These are phyloP conservation scores for Thymus mandschuricus DNA, from an alignment of 257 asterid species.

Conservation along the genomic window DNA sequence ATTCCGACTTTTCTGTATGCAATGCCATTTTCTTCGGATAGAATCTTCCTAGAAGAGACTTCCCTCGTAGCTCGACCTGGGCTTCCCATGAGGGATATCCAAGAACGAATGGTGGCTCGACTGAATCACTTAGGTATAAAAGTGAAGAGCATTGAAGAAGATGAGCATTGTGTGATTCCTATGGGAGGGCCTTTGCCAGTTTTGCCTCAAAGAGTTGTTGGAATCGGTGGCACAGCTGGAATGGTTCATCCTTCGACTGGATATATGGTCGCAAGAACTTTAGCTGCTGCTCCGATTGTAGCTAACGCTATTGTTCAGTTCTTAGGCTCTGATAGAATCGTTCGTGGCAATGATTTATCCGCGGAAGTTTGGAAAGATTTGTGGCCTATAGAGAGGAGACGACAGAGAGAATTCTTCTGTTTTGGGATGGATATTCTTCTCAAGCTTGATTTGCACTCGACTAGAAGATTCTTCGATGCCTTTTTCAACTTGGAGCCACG, in stretches of 20 bases:
- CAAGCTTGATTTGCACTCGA: conserved; percentile 81
- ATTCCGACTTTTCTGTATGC: conserved; percentile 93
- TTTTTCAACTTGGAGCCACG: conserved; percentile 92
- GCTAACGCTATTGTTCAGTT: conserved; percentile 81
- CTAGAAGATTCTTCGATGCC: conserved; percentile 88
- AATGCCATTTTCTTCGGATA: conserved; percentile 86
- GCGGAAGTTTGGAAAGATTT: conserved; percentile 86
- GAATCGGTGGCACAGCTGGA: conserved; percentile 99
- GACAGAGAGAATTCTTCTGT: conserved; percentile 94
- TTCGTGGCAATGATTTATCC: conserved; percentile 61
- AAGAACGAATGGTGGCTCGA: conserved; percentile 92
- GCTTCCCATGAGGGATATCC: conserved; percentile 76
- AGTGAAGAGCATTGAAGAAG: conserved; percentile 91
- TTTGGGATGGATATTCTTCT: conserved; percentile 95
- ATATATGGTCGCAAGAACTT: conserved; percentile 97
- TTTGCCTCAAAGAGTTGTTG: conserved; percentile 87
- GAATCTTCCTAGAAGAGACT: conserved; percentile 94
- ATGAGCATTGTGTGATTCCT: conserved; percentile 89
- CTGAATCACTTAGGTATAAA: conserved; percentile 80
- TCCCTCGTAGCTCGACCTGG: conserved; percentile 99
- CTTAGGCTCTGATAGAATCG: conserved; percentile 53
- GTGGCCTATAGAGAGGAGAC: conserved; percentile 97
- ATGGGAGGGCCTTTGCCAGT: conserved; percentile 99
- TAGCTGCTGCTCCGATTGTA: conserved; percentile 93
- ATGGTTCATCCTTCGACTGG: conserved; percentile 99